Evolutionary conservation across 176 grass and related monocot species (phyloP).

Genomic region (Hordeum vulgare): DNA sequence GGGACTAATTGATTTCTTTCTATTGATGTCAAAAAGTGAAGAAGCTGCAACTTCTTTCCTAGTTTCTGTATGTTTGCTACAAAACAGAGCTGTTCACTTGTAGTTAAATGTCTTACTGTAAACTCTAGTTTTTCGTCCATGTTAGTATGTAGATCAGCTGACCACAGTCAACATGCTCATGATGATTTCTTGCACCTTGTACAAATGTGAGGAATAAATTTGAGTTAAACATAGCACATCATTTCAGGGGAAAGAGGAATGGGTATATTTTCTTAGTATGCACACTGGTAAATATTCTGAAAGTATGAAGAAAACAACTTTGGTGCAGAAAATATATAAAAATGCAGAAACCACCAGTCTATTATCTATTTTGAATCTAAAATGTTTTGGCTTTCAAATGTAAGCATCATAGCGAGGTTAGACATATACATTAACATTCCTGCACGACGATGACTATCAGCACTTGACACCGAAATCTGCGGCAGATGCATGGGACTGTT

Average conservation of each 20-base stretch:
- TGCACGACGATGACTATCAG: neutral
- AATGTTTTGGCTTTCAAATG: neutral
- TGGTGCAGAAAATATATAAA: neutral
- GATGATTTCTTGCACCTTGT: neutral
- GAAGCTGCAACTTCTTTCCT: neutral
- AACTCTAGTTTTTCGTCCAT: neutral
- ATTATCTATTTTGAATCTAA: neutral
- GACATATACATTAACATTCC: neutral
- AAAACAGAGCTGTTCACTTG: neutral
- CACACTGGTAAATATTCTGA: neutral
- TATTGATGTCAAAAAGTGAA: neutral
- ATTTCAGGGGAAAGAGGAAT: neutral
- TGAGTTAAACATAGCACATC: neutral
- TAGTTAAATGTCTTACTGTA: neutral
- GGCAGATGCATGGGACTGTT: no score
- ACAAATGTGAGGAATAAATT: neutral
- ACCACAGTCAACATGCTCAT: neutral
- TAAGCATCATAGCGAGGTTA: neutral
- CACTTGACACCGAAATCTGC: neutral
- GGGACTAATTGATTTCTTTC: neutral
- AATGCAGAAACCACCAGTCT: neutral
- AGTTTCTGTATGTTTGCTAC: neutral
- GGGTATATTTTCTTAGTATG: neutral
- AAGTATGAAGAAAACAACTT: neutral
- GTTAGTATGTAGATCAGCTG: neutral